Base-by-base conservation (phyloP, 768 basidiomycete species). In the Leccinum ochraceum region DNA sequence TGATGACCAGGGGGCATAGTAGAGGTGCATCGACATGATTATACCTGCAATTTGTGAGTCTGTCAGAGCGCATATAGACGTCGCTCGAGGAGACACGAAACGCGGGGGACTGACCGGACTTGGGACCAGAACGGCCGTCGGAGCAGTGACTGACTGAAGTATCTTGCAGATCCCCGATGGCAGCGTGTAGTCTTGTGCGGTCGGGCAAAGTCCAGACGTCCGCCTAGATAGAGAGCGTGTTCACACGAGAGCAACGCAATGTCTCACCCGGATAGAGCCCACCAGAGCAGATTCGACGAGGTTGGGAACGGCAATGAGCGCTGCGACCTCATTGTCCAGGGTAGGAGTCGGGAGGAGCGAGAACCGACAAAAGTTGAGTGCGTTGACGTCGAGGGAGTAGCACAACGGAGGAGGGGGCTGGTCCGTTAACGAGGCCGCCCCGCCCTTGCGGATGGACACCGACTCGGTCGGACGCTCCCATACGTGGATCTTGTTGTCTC, bases 291-390 rank as follows among this genome's bases (percentile, higher is more conserved):
- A 96, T 68, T 98, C 94, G 9, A 94, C 81, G 24, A 98, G 79
- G 67, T 95, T 95, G 0, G 95, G 95, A 14, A 97, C 77, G 0
- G 92, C 93, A 28, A 98, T 71, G 50, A 94, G 75, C 1, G 84
- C 87, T 16, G 60, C 51, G 24, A 16, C 58, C 16, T 59, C 66
- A 67, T 61, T 65, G 1, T 53, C 44, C 59, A 60, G 8, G 59
- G 60, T 51, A 54, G 54, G 42, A 17, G 63, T 63, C 34, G 67
- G 72, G 39, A 90, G 70, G 3, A 98, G 77, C 7, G 92, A 89
- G 74, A 97, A 95, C 2, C 89, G 86, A 74, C 96, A 98, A 72
- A 90, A 98, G 69, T 96, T 97, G 58, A 98, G 80, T 2, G 96
- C 88, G 70, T 99, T 99, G 60, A 95, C 87, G 67, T 94, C 91